Evolutionary conservation across 768 basidiomycete species (phyloP), one percentile per base, ranked within the genome.

Genomic region (Dacryopinax spathularia): DNA sequence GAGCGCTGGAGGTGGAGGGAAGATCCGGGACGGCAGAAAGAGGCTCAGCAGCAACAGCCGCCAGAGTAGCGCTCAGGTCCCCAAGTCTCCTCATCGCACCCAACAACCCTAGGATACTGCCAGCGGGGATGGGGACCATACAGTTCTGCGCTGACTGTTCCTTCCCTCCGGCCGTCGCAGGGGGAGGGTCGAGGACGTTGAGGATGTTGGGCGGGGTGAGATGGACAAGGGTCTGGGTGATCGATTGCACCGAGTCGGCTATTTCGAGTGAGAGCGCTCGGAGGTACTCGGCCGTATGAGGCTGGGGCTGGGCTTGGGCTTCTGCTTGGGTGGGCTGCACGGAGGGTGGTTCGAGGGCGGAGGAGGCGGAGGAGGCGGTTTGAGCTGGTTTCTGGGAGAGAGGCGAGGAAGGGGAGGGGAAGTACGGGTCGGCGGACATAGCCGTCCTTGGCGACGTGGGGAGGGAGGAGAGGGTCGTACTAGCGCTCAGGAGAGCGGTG

Each of bases 61-160:
- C 71, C 83, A 90, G 84, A 72, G 91, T 88, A n/a, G 89, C 89
- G 3, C 90, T 90, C 67, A 96, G 82, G 70, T 89, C 95, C 72
- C 95, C 95, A 67, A 97, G 82, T 67, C 87, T 89, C 76, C 92
- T 91, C 89, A 96, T 91, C 36, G 87, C 82, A 18, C 89, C 90
- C 72, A 96, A 83, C 72, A 97, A 80, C 36, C 91, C 89, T 18
- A 89, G 88, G 74, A 97, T 81, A 67, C 87, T 90, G 5, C 91
- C 82, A 0, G 89, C 89, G 10, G 93, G 94, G 43, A 96, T 82
- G 35, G 89, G 85, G 27, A 97, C 74, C 1, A 91, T 82, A 72
- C 90, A 95, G n/a, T n/a, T n/a, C n/a, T n/a, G n/a, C 27, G 90
- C 87, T 1, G 92, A 88, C 71, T 93, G 92, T 70, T 97, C 93